A percentile compares a stretch with the other conserved stretches of the same genome.
These are phyloP conservation scores for Colletotrichum abscissum DNA, from an alignment of 2,329 filamentous ascomycete genomes.

Conservation along the genomic window DNA sequence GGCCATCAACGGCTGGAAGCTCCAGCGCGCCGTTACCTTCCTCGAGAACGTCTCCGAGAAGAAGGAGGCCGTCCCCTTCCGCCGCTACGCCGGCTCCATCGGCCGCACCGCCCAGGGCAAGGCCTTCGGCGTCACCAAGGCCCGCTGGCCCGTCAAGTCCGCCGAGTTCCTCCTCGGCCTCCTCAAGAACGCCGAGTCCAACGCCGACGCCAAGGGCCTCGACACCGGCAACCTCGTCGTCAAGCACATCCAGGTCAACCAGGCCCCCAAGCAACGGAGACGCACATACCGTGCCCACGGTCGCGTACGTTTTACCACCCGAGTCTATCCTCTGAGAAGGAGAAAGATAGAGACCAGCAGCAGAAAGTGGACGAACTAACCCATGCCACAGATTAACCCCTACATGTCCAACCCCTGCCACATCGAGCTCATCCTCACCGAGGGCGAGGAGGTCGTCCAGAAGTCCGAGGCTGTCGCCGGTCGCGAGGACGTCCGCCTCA, in stretches of 20 bases:
- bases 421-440: slow-evolving; percentile 99
- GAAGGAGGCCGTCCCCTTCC: slow-evolving; percentile 98
- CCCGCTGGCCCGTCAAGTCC: slow-evolving; percentile 99
- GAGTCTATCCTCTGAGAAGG: background rate
- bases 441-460: slow-evolving; percentile 94
- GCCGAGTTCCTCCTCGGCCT: slow-evolving; percentile 98
- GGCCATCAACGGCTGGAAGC: slow-evolving; percentile 99
- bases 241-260: slow-evolving; percentile 99
- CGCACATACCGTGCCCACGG: slow-evolving; percentile 99
- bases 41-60: slow-evolving; percentile 98
- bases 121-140: slow-evolving; percentile 97
- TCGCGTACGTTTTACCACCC: slow-evolving; percentile 78
- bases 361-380: slow-evolving; percentile 40
- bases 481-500: slow-evolving; percentile 77
- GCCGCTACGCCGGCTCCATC: slow-evolving; percentile 95
- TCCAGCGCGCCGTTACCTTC: slow-evolving; percentile 94
- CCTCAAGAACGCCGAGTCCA: slow-evolving; percentile 97
- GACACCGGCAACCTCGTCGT: slow-evolving; percentile 97
- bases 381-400: slow-evolving; percentile 87
- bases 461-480: slow-evolving; percentile 80
- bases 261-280: slow-evolving; percentile 99
- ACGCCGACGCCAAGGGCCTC: slow-evolving; percentile 96
- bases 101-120: slow-evolving; percentile 99
- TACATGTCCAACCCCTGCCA: slow-evolving; percentile 99
- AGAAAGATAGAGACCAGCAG: background rate